Evolutionary conservation across 1,284 basidiomycete genomes (phyloP).

Genomic region (Xerocomus nothofagi): DNA sequence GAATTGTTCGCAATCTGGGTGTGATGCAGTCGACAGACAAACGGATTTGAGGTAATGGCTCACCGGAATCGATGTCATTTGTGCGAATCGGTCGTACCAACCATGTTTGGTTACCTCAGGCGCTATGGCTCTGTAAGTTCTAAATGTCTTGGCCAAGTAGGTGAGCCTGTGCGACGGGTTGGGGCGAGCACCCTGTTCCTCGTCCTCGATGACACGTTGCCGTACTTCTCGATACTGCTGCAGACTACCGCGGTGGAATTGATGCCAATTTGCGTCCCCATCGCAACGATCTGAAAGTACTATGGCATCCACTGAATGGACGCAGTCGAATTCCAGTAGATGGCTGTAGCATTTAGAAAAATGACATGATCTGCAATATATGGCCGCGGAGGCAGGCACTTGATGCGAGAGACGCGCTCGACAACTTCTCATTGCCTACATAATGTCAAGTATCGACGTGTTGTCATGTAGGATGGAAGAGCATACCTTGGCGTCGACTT

Average conservation of each 20-base stretch:
- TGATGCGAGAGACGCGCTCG: constrained; percentile 24
- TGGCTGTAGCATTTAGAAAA: constrained; percentile 50
- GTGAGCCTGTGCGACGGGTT: constrained; percentile 36
- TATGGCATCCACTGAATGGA: constrained; percentile 57
- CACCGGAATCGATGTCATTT: constrained; percentile 26
- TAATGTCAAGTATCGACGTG: constrained; percentile 1
- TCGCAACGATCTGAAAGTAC: constrained; percentile 27
- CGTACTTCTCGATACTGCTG: constrained; percentile 28
- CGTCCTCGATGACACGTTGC: constrained; percentile 30
- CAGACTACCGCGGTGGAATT: constrained; percentile 38
- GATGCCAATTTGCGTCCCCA: constrained; percentile 47
- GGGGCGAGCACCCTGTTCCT: constrained; percentile 38
- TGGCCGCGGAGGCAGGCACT: constrained; percentile 26
- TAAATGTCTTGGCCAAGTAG: constrained; percentile 44
- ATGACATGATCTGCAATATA: constrained; percentile 54
- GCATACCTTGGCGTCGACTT: constrained; percentile 19
- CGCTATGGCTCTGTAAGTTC: constrained; percentile 44
- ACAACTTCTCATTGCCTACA: constrained; percentile 24
- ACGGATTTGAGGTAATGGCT: constrained; percentile 2
- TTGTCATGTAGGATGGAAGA: background rate
- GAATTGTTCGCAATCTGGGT: constrained; percentile 23
- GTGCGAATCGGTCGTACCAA: constrained; percentile 50
- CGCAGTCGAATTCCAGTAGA: constrained; percentile 40
- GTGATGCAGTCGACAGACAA: background rate
- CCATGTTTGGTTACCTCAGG: constrained; percentile 38